Conservation (phyloP, 2,329 filamentous ascomycete genomes). For the Exophiala lecanii-corni region DNA sequence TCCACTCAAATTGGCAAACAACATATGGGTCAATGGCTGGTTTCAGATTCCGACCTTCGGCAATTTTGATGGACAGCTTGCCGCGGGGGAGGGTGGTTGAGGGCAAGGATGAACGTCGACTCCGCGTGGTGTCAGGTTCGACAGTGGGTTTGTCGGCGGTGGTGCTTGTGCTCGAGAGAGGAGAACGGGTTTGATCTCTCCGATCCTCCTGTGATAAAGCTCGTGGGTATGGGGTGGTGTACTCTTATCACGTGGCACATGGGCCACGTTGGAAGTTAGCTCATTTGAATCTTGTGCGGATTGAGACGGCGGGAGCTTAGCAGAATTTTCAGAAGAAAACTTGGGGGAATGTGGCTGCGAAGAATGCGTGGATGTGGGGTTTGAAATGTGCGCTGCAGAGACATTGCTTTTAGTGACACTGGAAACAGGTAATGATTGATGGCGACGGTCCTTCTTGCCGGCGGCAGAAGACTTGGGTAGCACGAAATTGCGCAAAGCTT, state of each 20-base stretch:
- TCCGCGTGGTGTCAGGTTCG: constrained; percentile 14
- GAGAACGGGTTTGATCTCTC: constrained; percentile 28
- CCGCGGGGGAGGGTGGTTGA: constrained; percentile 68
- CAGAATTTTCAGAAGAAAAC: constrained; percentile 43
- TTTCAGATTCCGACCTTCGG: constrained; percentile 75
- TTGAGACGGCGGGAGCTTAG: constrained; percentile 38
- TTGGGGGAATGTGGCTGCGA: constrained; percentile 48
- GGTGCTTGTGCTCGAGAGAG: constrained; percentile 20
- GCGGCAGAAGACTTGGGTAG: constrained; percentile 33
- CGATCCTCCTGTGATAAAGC: constrained; percentile 66
- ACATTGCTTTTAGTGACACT: constrained; percentile 61
- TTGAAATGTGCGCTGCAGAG: constrained; percentile 65
- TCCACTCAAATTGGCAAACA: constrained; percentile 93
- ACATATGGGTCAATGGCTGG: constrained; percentile 88
- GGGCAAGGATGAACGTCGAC: constrained; percentile 47
- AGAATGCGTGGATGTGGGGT: constrained; percentile 54
- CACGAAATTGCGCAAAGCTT: constrained; percentile 43
- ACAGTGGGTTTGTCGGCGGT: constrained; percentile 26
- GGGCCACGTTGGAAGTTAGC: constrained; percentile 78
- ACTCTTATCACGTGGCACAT: constrained; percentile 67
- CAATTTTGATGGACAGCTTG: constrained; percentile 83
- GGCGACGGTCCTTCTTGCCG: constrained; percentile 38
- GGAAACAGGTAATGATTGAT: constrained; percentile 55
- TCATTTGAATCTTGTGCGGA: constrained; percentile 46
- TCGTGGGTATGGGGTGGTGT: constrained; percentile 86